Evolutionary conservation across 1,139 yeast genomes (phyloP).

Genomic region (Nakaseomyces delphensis): DNA sequence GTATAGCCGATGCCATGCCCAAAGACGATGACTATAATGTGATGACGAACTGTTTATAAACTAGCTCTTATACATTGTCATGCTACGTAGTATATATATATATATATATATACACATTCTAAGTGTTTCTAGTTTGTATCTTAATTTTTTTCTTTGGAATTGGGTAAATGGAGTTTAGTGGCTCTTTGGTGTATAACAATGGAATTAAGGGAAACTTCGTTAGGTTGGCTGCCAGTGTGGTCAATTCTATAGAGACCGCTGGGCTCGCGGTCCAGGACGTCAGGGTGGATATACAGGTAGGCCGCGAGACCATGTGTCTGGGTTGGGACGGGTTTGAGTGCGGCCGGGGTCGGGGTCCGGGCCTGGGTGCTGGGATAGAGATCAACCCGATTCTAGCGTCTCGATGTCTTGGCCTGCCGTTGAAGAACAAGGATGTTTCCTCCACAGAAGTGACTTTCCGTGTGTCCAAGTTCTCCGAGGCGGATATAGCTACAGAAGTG

Average conservation of each 20-base stretch:
- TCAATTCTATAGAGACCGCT: not conserved
- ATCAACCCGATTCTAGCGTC: not conserved
- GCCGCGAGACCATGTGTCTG: not conserved
- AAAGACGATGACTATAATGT: too few relatives aligned
- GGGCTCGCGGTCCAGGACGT: not conserved
- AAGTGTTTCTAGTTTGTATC: too few relatives aligned
- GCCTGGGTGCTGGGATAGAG: not conserved
- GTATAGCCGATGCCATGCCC: too few relatives aligned
- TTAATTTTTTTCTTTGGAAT: too few relatives aligned
- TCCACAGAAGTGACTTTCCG: not conserved
- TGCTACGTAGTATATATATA: too few relatives aligned
- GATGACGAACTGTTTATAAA: too few relatives aligned
- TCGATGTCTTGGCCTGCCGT: not conserved
- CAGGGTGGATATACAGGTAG: not conserved
- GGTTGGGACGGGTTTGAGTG: constrained; percentile 7
- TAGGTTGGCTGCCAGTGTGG: not conserved
- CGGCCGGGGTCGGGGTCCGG: too few relatives aligned
- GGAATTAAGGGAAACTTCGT: constrained; percentile 4
- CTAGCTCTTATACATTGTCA: too few relatives aligned
- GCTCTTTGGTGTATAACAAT: constrained; percentile 1
- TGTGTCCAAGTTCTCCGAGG: not conserved
- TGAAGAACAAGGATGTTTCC: too few relatives aligned
- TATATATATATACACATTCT: too few relatives aligned
- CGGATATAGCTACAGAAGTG: constrained; percentile 43
- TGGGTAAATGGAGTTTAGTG: constrained; percentile 1